These are phyloP conservation scores for Hypoxylon sp. DNA, from an alignment of 2,329 filamentous ascomycete genomes.

Conservation along the genomic window DNA sequence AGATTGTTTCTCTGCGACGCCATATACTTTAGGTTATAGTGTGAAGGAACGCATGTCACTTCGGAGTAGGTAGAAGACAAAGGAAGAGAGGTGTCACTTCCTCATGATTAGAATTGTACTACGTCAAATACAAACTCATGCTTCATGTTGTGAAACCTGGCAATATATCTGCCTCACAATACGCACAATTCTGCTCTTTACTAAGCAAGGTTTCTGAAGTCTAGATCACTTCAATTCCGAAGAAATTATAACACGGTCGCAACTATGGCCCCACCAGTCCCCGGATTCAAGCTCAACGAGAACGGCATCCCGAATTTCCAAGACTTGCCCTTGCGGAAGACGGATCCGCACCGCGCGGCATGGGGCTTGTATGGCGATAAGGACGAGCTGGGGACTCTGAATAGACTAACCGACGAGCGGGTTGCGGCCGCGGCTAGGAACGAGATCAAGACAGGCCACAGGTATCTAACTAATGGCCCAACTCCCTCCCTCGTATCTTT, in stretches of 20 bases:
- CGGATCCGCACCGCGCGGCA: slow-evolving; percentile 61
- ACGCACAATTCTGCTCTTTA: too few relatives aligned
- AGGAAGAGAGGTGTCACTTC: slow-evolving; percentile 5
- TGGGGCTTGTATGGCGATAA: slow-evolving; percentile 68
- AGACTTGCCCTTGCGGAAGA: slow-evolving; percentile 63
- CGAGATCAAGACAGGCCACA: slow-evolving; percentile 69
- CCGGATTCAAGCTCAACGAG: slow-evolving; percentile 55
- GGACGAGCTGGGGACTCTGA: slow-evolving; percentile 73
- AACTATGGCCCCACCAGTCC: slow-evolving; percentile 49
- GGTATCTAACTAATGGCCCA: slow-evolving; percentile 51
- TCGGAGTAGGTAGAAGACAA: slow-evolving; percentile 8
- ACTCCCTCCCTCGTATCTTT: not conserved
- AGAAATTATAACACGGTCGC: not conserved
- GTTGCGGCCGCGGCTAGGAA: slow-evolving; percentile 65
- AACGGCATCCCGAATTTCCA: slow-evolving; percentile 64
- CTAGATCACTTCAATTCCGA: not conserved
- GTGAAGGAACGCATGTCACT: not conserved
- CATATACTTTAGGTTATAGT: not conserved
- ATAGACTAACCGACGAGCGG: slow-evolving; percentile 70
- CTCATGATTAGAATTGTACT: slow-evolving; percentile 3
- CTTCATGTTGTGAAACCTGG: slow-evolving; percentile 10
- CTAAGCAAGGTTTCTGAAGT: not conserved
- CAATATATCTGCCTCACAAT: too few relatives aligned
- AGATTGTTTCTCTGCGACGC: not conserved
- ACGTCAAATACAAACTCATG: not conserved